phyloP scores from a whole-genome alignment of 2,329 filamentous ascomycete genomes.

The Xylariaceae sp. region DNA sequence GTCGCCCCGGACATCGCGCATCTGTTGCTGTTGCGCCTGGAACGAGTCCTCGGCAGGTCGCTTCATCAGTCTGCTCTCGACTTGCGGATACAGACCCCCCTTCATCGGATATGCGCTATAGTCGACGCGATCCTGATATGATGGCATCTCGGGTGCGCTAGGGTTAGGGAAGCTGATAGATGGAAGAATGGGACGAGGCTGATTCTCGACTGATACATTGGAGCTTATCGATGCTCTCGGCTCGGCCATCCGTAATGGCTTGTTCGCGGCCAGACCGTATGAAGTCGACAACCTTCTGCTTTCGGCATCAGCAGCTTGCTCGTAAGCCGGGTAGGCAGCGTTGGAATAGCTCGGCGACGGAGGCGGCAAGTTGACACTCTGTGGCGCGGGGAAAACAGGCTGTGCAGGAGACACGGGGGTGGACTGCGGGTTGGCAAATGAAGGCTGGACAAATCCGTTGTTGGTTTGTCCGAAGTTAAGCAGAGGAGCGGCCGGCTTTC shows the following conservation, averaged over 20 bases:
- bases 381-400: constrained; percentile 23
- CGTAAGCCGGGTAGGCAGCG: constrained; percentile 22
- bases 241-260: constrained; percentile 18
- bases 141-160: constrained; percentile 20
- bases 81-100: constrained; percentile 19
- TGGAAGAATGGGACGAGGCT: constrained; percentile 22
- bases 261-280: constrained; percentile 22
- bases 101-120: constrained; percentile 22
- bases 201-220: constrained; percentile 23
- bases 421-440: constrained; percentile 27
- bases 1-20: constrained; percentile 25
- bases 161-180: constrained; percentile 24
- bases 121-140: constrained; percentile 21
- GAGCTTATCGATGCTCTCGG: constrained; percentile 25
- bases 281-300: constrained; percentile 24
- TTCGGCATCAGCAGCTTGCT: constrained; percentile 23
- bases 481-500: constrained; percentile 22
- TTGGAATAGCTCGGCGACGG: constrained; percentile 16
- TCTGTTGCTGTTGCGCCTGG: constrained; percentile 21
- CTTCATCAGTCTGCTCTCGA: constrained; percentile 24
- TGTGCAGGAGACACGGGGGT: constrained; percentile 30
- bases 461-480: constrained; percentile 27
- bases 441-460: constrained; percentile 25
- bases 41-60: constrained; percentile 27
- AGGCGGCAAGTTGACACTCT: constrained; percentile 10